Conservation (phyloP, 2,329 filamentous ascomycete genomes). For the Aspergillus cejpii region DNA sequence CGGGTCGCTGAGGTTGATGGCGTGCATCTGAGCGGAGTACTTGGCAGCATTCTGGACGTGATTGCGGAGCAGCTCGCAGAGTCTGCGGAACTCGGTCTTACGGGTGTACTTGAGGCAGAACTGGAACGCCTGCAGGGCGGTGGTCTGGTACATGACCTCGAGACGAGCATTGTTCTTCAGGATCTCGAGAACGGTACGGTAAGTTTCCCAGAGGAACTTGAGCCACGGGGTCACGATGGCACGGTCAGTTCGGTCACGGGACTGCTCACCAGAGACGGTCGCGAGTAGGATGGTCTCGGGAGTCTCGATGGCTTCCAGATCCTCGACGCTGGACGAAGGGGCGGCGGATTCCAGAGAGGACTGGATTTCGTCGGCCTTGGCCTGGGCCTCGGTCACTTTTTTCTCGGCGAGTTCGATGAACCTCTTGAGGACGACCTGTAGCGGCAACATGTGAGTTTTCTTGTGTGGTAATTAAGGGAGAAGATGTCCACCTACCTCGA, state of each 20-base stretch:
- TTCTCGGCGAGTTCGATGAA: conserved; percentile 96
- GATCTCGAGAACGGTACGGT: conserved; percentile 95
- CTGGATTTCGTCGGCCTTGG: conserved; percentile 93
- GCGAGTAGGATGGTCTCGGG: conserved; percentile 96
- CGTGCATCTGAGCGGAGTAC: conserved; percentile 98
- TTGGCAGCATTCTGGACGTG: conserved; percentile 99
- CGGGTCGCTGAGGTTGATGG: conserved; percentile 96
- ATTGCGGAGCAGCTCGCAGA: conserved; percentile 96
- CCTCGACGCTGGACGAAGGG: conserved; percentile 72
- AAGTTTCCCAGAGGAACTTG: conserved; percentile 99
- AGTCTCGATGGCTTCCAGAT: conserved; percentile 94
- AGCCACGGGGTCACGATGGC: conserved; percentile 98
- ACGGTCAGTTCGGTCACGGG: conserved; percentile 91
- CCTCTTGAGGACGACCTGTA: conserved; percentile 80
- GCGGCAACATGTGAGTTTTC: conserved; percentile 7
- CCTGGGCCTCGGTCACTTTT: conserved; percentile 92
- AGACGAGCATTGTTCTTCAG: conserved; percentile 97
- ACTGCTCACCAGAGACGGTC: conserved; percentile 96
- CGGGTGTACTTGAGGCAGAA: conserved; percentile 97
- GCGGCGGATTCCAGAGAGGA: conserved; percentile 71
- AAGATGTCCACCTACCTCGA: conserved; percentile 59
- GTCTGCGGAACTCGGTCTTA: conserved; percentile 98
- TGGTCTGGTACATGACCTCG: conserved; percentile 97
- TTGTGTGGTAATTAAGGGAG: too few relatives aligned
- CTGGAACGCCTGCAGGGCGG: conserved; percentile 94